These are phyloP conservation scores for Oemleria cerasiformis DNA, from an alignment of 306 rosid species.

Conservation along the genomic window DNA sequence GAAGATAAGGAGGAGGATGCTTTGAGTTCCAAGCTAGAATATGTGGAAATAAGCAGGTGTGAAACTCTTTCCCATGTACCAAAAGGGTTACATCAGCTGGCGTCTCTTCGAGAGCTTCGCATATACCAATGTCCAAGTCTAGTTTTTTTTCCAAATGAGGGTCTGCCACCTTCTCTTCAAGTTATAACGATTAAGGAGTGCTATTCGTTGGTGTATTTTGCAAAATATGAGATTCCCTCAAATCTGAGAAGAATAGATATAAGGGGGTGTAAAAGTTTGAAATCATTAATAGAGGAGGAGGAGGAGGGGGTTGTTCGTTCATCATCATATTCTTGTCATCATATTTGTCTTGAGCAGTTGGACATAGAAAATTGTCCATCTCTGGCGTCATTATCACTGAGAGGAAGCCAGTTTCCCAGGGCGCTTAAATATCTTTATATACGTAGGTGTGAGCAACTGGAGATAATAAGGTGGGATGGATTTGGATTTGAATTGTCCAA, in stretches of 20 bases:
- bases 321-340: not conserved
- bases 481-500: not conserved
- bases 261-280: rapidly evolving
- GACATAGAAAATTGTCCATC: not conserved
- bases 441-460: not conserved
- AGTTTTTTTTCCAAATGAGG: not conserved
- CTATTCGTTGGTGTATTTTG: not conserved
- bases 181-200: not conserved
- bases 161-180: not conserved
- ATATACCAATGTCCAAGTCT: not conserved
- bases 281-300: not conserved
- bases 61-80: not conserved
- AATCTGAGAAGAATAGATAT: not conserved
- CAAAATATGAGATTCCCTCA: not conserved
- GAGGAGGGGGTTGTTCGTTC: not conserved
- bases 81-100: not conserved
- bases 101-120: not conserved
- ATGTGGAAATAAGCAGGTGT: not conserved
- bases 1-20: not conserved
- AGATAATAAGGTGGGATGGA: not conserved
- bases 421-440: constrained; percentile 3
- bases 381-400: not conserved
- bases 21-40: not conserved
- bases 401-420: not conserved
- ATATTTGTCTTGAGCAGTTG: not conserved